Conservation (phyloP, 345 rosid genomes). For the Populus deltoides region DNA sequence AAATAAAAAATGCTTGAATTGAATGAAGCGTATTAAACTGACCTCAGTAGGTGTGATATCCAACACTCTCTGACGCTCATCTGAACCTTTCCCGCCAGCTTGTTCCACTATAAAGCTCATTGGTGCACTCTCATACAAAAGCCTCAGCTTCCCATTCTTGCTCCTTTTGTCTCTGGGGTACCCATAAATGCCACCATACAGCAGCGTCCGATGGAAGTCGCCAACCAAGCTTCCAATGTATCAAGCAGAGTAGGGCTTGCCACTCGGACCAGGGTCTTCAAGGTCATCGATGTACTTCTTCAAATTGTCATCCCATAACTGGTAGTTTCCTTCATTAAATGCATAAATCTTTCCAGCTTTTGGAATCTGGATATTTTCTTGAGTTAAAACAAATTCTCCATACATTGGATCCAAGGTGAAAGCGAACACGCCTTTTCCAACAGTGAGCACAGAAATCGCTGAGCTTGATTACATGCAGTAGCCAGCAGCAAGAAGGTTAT, state of each 20-base stretch:
- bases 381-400: conserved; percentile 90
- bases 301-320: conserved; percentile 81
- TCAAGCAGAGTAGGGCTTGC: conserved; percentile 88
- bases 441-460: conserved; percentile 70
- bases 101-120: conserved; percentile 96
- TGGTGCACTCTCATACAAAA: conserved; percentile 90
- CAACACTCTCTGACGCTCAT: conserved; percentile 73
- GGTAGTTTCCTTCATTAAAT: conserved; percentile 93
- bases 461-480: conserved; percentile 98
- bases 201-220: conserved; percentile 80
- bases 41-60: conserved; percentile 86
- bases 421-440: conserved; percentile 78
- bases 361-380: conserved; percentile 76
- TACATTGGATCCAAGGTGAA: conserved; percentile 94
- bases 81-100: conserved; percentile 98
- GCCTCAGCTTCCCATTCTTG: conserved; percentile 92
- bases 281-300: conserved; percentile 92
- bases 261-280: conserved; percentile 83
- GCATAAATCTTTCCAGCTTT: conserved; percentile 79
- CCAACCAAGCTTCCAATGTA: conserved; percentile 97
- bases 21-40: background rate
- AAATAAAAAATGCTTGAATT: background rate
- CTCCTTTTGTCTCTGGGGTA: conserved; percentile 91
- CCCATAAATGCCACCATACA: conserved; percentile 92
- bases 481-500: conserved; percentile 86